Evolutionary conservation across 2,329 filamentous ascomycete species (phyloP), one percentile per base, ranked within the genome.

Genomic region (Dactylonectria macrodidyma): DNA sequence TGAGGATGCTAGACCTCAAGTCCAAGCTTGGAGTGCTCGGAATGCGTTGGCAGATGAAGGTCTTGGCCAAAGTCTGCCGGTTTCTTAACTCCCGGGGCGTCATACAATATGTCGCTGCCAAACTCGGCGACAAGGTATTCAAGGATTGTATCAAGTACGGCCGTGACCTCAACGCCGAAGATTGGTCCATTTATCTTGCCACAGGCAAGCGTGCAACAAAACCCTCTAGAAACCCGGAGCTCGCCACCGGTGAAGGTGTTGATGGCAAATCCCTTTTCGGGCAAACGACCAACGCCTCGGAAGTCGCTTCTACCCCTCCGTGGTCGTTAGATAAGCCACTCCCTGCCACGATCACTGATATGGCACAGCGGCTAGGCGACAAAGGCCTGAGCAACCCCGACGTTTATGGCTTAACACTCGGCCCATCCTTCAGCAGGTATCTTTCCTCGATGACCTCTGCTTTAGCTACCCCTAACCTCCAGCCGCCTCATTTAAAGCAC

Each of bases 111-210:
- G 86, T 89, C 3, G 87, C 87, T 3, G 88, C 88, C 5, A 85
- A 84, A 44, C 85, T 89, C 11, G 81, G 84, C 16, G 83, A 84
- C 38, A 84, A 84, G 62, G 80, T 90, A 6, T 90, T 87, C 80
- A 90, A 89, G 71, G 88, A 91, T 71, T 91, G 89, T 71, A 83
- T 91, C 68, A 88, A 88, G 69, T 90, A 86, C 64, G 79, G 86
- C 54, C 82, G 88, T 51, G 87, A 90, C 7, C 84, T 89, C 36
- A 88, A 84, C 12, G 73, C 84, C 2, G 85, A 86, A 24, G 89
- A 91, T 70, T 90, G 89, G 88, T 81, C 83, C 7, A 79, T 84
- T 19, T 89, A 87, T 65, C 80, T 89, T 24, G 83, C 86, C 2
- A 88, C 86, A 0, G 88, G 81, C 2, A 83, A 81, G 59, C 77